Evolutionary conservation across 441 rosid species (phyloP).

Genomic region (Gossypium aridum): DNA sequence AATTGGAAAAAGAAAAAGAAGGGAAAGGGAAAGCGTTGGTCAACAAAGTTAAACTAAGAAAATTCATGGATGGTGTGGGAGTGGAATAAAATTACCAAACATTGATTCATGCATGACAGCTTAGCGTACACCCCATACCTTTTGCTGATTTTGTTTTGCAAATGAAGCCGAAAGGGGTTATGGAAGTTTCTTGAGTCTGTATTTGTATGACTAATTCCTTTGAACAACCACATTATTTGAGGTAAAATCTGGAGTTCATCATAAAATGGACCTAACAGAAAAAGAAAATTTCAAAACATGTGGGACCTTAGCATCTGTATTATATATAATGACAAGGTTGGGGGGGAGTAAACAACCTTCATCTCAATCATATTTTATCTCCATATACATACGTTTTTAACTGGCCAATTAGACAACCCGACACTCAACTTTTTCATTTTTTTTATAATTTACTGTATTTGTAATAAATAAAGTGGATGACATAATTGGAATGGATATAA

Average conservation of each 20-base stretch:
- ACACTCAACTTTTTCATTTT: no score
- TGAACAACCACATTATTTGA: no score
- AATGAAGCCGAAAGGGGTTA: neutral
- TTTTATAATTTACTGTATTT: no score
- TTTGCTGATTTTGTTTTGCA: neutral
- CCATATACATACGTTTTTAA: no score
- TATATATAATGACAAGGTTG: no score
- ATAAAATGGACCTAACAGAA: neutral
- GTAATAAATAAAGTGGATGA: no score
- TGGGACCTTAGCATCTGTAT: neutral
- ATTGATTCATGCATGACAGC: slow-evolving; percentile 4
- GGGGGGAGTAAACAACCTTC: no score
- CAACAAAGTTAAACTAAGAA: neutral
- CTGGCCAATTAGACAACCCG: no score
- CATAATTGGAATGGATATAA: no score
- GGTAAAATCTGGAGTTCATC: neutral
- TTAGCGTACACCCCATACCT: neutral
- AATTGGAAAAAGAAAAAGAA: no score
- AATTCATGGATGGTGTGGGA: neutral
- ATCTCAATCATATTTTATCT: no score
- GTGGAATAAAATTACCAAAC: neutral
- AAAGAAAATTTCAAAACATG: neutral
- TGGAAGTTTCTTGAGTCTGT: neutral
- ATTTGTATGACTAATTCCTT: neutral
- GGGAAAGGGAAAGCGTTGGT: neutral